Evolutionary conservation across 139 green algal genomes (phyloP), one percentile per base, ranked within the genome.

Genomic region (Coccomyxa sp.): DNA sequence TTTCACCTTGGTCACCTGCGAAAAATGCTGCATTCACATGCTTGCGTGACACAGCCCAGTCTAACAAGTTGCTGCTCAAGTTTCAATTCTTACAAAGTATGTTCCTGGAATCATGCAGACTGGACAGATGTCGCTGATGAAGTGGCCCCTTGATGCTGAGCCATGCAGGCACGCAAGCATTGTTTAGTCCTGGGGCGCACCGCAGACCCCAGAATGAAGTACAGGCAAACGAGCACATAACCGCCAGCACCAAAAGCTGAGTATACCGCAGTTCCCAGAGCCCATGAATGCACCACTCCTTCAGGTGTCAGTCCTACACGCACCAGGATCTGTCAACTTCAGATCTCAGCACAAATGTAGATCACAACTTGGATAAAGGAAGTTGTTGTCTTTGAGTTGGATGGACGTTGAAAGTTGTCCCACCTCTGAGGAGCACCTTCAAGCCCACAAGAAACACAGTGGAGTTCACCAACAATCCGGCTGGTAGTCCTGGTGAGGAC

Each of bases 1-100:
- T 86, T 95, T 96, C 21, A 99, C 38, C 78, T 99, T 99, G 3
- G 96, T 99, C 0, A 96, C 95, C 90, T 94, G 90, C 18, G 67
- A 0, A 25, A 74, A 58, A 82, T 51, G 38, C 38, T 7, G 38
- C 38, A 51, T 51, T 51, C 38, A 51, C 38, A 51, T 51, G 38
- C 38, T 7, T 11, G 38, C 38, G 7, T 51, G 38, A 51, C 38
- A 51, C 38, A 51, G 7, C 7, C 38, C 38, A 51, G 38, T 51
- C 38, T 51, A 7, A 51, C 7, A 51, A 51, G 3, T 51, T 51
- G 38, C 38, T 51, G 38, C 38, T 51, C 38, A 51, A n/a, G 38
- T 7, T 51, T 51, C 3, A 3, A 51, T 51, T 7, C 38, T 51
- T 11, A 51, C 7, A 51, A 3, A 51, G 38, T 51, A 7, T 51